Base-by-base conservation (phyloP, 768 basidiomycete species). In the Krasilnikovozyma curviuscula region DNA sequence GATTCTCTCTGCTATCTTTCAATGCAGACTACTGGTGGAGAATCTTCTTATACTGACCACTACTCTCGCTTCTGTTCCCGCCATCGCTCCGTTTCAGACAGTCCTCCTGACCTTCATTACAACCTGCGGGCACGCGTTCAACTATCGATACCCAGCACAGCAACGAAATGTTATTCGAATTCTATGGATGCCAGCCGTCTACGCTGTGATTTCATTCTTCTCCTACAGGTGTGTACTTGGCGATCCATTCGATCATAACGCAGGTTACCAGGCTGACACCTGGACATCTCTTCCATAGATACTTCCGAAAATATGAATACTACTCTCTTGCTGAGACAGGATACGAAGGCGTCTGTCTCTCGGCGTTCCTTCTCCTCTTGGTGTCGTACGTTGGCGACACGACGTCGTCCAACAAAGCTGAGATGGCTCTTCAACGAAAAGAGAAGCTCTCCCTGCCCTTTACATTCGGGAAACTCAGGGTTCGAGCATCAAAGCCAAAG, bases 361-460 rank as follows among this genome's bases (percentile, higher is more conserved):
- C 81, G 59, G 86, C 86, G 21, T 91, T 91, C 68, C 61, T 93
- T 16, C 18, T 49, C 21, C 73, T 91, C 5, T 69, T 91, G 40
- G 79, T 91, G 40, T 82, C 88, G 59, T 88, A 75, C 61, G 83
- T 89, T 2, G 81, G 83, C 3, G 69, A 71, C n/a, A 81, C 79
- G 2, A 76, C 76, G 3, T 55, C 67, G 2, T 78, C 66, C n/a
- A 75, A 78, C 56, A 72, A 69, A 19, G 73, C 83, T 27, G 68
- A 76, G 54, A 72, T 70, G 41, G 81, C 82, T 0, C 70, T 93
- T 3, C 71, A 70, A 7, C 70, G 81, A 19, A 91, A 91, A 61
- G 81, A 86, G 56, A 89, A 89, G 59, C 62, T 67, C 40, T 63
- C 33, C 3, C 41, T 49, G 33, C 48, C 48, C 1, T 37, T 42